Evolutionary conservation across 139 green algal species (phyloP), one percentile per base, ranked within the genome.

Genomic region (Chlamydomonas urium): DNA sequence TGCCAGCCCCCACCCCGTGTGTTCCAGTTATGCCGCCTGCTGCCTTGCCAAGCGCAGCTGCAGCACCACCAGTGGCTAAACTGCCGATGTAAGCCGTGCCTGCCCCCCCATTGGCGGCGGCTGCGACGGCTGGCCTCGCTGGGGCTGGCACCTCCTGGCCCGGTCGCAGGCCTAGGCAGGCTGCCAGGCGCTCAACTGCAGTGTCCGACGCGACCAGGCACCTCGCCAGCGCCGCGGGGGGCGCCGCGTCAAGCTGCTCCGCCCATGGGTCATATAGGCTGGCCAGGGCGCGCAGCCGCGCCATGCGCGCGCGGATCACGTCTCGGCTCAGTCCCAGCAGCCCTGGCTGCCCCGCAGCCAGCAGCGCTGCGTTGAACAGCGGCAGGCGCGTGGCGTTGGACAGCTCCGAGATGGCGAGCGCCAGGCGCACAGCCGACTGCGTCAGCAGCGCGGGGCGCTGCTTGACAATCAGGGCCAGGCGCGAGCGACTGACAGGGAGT

Each of bases 321-420:
- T 38, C 4, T 26, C 32, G 10, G 33, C 42, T 67, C 14, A 67
- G 38, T n/a, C 60, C 60, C 60, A 67, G 32, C 60, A 67, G 33
- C 10, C 17, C 33, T 8, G 60, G 60, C 17, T 67, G 60, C 10
- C 60, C 33, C 29, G 33, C 60, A 63, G 10, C 60, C 32, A 67
- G 60, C 60, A 67, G 32, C 33, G 60, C 23, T 6, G 33, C 33
- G 29, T 67, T 67, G 60, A 67, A 67, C 14, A 67, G 60, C n/a
- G 60, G 60, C 10, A 67, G 60, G 32, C 42, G 4, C 17, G 21
- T 42, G 6, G 29, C 33, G 33, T 45, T 42, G 32, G 60, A 42
- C 14, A 67, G 60, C 60, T 67, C 60, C 60, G 60, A 26, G 14
- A 67, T 42, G 8, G 60, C 29, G 8, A 23, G 10, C n/a, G 60